Percentiles rank a stretch among this genome's conserved stretches.
phyloP scores from a whole-genome alignment of 257 asterid species.

The Ophiorrhiza pumila region DNA sequence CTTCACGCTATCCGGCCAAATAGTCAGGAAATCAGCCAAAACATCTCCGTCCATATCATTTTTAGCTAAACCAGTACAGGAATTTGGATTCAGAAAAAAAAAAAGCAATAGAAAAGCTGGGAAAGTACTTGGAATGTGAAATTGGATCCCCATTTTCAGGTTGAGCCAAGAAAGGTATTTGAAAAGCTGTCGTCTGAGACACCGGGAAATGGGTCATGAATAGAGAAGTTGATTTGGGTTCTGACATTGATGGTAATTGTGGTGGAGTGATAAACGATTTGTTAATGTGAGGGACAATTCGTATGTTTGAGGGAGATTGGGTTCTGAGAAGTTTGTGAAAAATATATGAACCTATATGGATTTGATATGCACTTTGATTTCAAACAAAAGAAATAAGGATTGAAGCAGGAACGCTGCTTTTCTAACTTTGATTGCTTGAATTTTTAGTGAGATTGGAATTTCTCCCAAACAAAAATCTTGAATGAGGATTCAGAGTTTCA shows the following conservation, averaged over 20 bases:
- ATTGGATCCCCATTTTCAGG: slow-evolving; percentile 22
- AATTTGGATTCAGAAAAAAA: slow-evolving; percentile 50
- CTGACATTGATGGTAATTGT: slow-evolving; percentile 22
- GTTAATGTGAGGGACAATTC: slow-evolving; percentile 25
- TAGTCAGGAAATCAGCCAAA: slow-evolving; percentile 35
- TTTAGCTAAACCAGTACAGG: slow-evolving; percentile 21
- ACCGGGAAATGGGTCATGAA: slow-evolving; percentile 13
- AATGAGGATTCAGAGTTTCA: too few species aligned
- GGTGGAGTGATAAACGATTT: slow-evolving; percentile 19
- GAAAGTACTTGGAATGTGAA: slow-evolving; percentile 32
- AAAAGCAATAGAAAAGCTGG: slow-evolving; percentile 49
- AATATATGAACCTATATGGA: slow-evolving; percentile 40
- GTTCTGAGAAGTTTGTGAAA: slow-evolving; percentile 44
- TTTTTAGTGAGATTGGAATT: too few species aligned
- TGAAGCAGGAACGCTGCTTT: too few species aligned
- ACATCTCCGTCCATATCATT: slow-evolving; percentile 25
- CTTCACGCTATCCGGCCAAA: slow-evolving; percentile 82
- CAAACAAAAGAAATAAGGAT: slow-evolving; percentile 9
- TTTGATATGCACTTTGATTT: not conserved
- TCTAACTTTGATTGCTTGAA: too few species aligned
- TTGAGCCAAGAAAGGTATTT: slow-evolving; percentile 15
- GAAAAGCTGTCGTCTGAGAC: slow-evolving; percentile 15
- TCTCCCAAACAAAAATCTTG: too few species aligned
- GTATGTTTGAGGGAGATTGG: slow-evolving; percentile 39
- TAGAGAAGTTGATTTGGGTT: slow-evolving; percentile 16